These are phyloP conservation scores for Sporisorium sorghi DNA, from an alignment of 1,284 basidiomycete genomes.

Conservation along the genomic window DNA sequence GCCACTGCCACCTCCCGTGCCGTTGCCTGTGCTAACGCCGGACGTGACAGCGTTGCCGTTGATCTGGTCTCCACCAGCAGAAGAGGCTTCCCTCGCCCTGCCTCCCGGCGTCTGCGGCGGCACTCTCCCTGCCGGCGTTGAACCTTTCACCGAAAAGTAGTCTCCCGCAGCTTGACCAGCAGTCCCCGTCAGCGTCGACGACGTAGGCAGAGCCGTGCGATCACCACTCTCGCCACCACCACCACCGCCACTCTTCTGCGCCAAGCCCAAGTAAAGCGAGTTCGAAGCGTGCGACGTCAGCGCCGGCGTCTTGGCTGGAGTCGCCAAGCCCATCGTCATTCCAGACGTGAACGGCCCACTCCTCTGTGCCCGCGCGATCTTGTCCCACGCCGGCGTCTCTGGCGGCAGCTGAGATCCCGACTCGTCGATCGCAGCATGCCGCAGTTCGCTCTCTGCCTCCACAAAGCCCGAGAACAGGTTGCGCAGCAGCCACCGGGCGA, in stretches of 20 bases:
- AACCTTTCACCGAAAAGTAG: constrained; percentile 45
- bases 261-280: constrained; percentile 23
- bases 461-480: constrained; percentile 66
- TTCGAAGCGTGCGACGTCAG: constrained; percentile 34
- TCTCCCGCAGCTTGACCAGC: constrained; percentile 20
- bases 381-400: constrained; percentile 47
- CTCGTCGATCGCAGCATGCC: constrained; percentile 15
- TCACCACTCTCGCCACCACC: constrained; percentile 13
- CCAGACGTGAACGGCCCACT: constrained; percentile 67
- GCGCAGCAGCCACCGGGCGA: constrained; percentile 66
- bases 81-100: constrained; percentile 23
- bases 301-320: constrained; percentile 54
- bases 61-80: constrained; percentile 23
- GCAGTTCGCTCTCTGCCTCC: constrained; percentile 59
- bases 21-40: constrained; percentile 12
- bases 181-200: constrained; percentile 24
- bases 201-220: constrained; percentile 24
- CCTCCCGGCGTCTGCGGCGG: constrained; percentile 20
- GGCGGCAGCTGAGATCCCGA: constrained; percentile 10
- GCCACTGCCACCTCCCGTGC: constrained; percentile 27
- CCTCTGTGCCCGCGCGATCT: constrained; percentile 27
- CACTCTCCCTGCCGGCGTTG: constrained; percentile 1
- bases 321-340: constrained; percentile 58
- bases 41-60: constrained; percentile 30
- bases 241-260: constrained; percentile 14